phyloP scores from a whole-genome alignment of 306 rosid genomes.

The Acacia confusa region DNA sequence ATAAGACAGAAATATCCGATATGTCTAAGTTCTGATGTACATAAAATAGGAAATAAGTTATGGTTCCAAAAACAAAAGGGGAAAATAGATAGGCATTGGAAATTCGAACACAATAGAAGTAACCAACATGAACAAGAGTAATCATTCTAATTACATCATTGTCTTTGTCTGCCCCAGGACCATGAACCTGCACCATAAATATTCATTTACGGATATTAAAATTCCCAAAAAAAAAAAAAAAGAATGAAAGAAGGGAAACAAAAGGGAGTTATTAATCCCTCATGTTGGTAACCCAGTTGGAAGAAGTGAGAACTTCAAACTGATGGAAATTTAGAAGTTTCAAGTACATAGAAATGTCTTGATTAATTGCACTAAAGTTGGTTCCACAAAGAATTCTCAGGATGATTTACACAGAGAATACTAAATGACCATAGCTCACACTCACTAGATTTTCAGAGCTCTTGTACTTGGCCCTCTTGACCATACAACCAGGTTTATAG shows the following conservation, averaged over 20 bases:
- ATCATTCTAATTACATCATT: neutral
- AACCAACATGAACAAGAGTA: neutral
- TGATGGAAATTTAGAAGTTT: too few relatives aligned
- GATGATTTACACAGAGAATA: too few relatives aligned
- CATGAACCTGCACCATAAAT: slow-evolving; percentile 59
- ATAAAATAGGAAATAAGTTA: slow-evolving; percentile 27
- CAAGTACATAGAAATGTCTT: too few relatives aligned
- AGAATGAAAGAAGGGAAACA: neutral
- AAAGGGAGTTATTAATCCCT: neutral
- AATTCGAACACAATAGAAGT: neutral
- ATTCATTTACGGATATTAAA: neutral
- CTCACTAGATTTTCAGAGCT: too few relatives aligned
- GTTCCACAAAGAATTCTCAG: too few relatives aligned
- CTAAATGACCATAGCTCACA: too few relatives aligned
- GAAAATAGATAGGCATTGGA: neutral
- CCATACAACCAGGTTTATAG: too few relatives aligned
- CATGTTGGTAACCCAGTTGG: too few relatives aligned
- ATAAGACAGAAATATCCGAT: slow-evolving; percentile 63
- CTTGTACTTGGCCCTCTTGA: too few relatives aligned
- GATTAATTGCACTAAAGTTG: too few relatives aligned
- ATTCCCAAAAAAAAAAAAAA: neutral
- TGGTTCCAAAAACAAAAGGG: slow-evolving; percentile 7
- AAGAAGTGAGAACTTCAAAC: too few relatives aligned
- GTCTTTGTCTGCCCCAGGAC: slow-evolving; percentile 89
- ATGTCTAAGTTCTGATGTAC: slow-evolving; percentile 84